Percentiles rank a stretch among this genome's conserved stretches.
These are phyloP conservation scores for Calonectria fujianensis DNA, from an alignment of 2,329 filamentous ascomycete species.

Conservation along the genomic window DNA sequence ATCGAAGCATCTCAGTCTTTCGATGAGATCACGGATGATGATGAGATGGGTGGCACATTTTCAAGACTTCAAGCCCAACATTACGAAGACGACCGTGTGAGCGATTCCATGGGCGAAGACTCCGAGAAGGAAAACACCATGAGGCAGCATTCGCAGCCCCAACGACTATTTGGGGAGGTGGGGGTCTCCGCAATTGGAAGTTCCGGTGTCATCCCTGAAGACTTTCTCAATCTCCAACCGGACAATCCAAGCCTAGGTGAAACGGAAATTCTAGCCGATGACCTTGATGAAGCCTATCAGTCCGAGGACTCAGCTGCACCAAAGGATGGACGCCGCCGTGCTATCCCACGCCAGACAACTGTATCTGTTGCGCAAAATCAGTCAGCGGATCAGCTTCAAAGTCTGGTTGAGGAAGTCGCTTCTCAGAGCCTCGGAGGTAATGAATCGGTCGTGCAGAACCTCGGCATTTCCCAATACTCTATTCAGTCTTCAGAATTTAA, in stretches of 20 bases:
- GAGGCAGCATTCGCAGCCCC: conserved; percentile 71
- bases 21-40: conserved; percentile 78
- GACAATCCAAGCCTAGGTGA: conserved; percentile 63
- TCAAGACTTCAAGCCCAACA: conserved; percentile 71
- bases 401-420: conserved; percentile 70
- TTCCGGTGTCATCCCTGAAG: conserved; percentile 69
- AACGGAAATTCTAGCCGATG: conserved; percentile 67
- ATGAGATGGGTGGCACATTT: conserved; percentile 73
- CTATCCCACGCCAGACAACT: conserved; percentile 49
- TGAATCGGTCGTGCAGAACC: conserved; percentile 55
- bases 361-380: conserved; percentile 65
- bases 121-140: conserved; percentile 88
- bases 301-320: conserved; percentile 63
- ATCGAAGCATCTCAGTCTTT: conserved; percentile 67
- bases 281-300: conserved; percentile 65
- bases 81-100: conserved; percentile 62
- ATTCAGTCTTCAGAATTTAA: conserved; percentile 62
- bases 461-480: conserved; percentile 49
- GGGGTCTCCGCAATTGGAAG: conserved; percentile 72
- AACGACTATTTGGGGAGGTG: conserved; percentile 74
- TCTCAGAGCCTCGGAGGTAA: conserved; percentile 75
- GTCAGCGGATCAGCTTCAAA: conserved; percentile 70
- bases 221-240: conserved; percentile 69
- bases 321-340: conserved; percentile 52
- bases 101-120: conserved; percentile 74